phyloP scores from a whole-genome alignment of 2,329 filamentous ascomycete species.

The Diaporthe sp. region DNA sequence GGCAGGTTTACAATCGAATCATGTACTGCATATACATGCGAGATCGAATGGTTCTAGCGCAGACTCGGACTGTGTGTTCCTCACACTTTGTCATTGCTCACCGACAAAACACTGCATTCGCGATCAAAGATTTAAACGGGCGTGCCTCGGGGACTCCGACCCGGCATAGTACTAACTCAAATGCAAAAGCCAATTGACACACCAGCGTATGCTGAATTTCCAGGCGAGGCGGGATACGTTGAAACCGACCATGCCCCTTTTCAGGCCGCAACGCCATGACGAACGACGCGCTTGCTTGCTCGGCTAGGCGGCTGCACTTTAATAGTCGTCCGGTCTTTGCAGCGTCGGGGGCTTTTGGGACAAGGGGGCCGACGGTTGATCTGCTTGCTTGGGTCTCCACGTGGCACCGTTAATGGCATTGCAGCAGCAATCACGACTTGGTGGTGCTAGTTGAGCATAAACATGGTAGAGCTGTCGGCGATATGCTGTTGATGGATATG shows the following conservation, averaged over 20 bases:
- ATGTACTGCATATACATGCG: slow-evolving; percentile 19
- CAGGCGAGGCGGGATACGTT: slow-evolving; percentile 4
- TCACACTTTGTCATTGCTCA: not conserved
- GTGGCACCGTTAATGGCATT: slow-evolving; percentile 23
- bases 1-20: not conserved
- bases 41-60: not conserved
- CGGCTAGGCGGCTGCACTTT: slow-evolving; percentile 7
- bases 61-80: not conserved
- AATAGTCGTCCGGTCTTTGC: slow-evolving; percentile 4
- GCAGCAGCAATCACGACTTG: not conserved
- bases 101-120: not conserved
- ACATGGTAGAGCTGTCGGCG: slow-evolving; percentile 11
- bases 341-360: not conserved
- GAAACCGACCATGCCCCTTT: not conserved
- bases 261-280: not conserved
- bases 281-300: not conserved
- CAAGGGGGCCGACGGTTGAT: not conserved
- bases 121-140: not conserved
- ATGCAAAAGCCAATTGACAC: not conserved
- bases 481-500: not conserved
- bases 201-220: not conserved
- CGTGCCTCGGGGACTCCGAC: not conserved
- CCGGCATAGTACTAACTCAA: not conserved
- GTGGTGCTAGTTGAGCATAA: slow-evolving; percentile 7
- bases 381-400: not conserved